Conservation (phyloP, 2,329 filamentous ascomycete genomes). For the Pseudogymnoascus sp. region DNA sequence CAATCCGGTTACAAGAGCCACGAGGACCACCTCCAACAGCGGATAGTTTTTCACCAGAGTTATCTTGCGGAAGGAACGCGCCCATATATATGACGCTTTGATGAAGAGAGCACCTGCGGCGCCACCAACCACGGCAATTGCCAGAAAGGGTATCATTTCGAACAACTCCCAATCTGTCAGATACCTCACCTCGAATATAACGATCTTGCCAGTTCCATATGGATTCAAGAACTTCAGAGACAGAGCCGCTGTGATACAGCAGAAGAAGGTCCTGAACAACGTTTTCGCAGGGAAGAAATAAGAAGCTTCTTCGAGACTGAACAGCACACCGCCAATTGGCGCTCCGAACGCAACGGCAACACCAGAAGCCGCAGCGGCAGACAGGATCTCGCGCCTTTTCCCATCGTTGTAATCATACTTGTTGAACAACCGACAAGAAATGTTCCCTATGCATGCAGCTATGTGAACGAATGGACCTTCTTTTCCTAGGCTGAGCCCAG, state of each 20-base stretch:
- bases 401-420: constrained; percentile 94
- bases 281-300: constrained; percentile 99
- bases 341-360: constrained; percentile 93
- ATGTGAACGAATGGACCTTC: constrained; percentile 96
- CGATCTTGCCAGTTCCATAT: constrained; percentile 93
- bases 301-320: constrained; percentile 88
- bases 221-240: constrained; percentile 93
- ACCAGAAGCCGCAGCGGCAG: constrained; percentile 82
- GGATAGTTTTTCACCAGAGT: constrained; percentile 73
- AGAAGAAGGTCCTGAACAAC: constrained; percentile 95
- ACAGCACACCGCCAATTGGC: constrained; percentile 81
- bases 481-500: constrained; percentile 88
- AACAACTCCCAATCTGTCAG: constrained; percentile 88
- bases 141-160: constrained; percentile 74
- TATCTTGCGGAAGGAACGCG: constrained; percentile 76
- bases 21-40: constrained; percentile 77
- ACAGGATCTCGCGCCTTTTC: constrained; percentile 89
- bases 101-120: constrained; percentile 86
- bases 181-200: constrained; percentile 92
- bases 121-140: constrained; percentile 81
- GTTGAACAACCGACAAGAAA: constrained; percentile 82
- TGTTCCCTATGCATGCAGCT: constrained; percentile 89
- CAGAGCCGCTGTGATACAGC: constrained; percentile 86
- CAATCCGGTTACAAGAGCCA: constrained; percentile 76
- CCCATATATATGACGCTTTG: constrained; percentile 89